phyloP scores from a whole-genome alignment of 306 rosid genomes.

The Castanea mollissima region DNA sequence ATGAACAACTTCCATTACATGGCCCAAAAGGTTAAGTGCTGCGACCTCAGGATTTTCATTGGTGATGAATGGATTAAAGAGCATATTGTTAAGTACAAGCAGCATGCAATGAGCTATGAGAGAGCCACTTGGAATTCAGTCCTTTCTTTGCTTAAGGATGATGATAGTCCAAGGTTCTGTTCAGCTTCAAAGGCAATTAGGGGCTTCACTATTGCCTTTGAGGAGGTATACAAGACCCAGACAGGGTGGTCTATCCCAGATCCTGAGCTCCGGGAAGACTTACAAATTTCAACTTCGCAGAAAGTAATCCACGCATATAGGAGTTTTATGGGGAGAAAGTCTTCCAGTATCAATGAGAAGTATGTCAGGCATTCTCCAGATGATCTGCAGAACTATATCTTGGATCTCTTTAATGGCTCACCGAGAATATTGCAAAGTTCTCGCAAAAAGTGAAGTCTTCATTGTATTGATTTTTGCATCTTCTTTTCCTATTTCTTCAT shows the following conservation, averaged over 20 bases:
- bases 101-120: constrained; percentile 40
- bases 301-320: constrained; percentile 57
- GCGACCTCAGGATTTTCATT: constrained; percentile 34
- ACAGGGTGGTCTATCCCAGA: constrained; percentile 62
- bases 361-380: constrained; percentile 47
- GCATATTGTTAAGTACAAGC: constrained; percentile 31
- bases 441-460: constrained; percentile 29
- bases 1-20: constrained; percentile 71
- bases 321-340: constrained; percentile 31
- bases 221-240: constrained; percentile 59
- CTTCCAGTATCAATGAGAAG: constrained; percentile 38
- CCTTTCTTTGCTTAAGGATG: constrained; percentile 34
- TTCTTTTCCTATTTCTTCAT: background rate
- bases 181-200: constrained; percentile 19
- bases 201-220: constrained; percentile 45
- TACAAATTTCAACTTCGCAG: constrained; percentile 55
- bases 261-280: constrained; percentile 47
- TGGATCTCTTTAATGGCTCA: constrained; percentile 61
- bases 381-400: constrained; percentile 43
- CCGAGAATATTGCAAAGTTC: constrained; percentile 34
- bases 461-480: background rate
- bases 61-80: constrained; percentile 58
- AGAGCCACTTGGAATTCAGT: constrained; percentile 47
- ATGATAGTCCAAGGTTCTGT: background rate
- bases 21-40: constrained; percentile 47